Percentiles rank a stretch among this genome's conserved stretches.
phyloP scores from a whole-genome alignment of 306 rosid species.

The Castanopsis chinensis region DNA sequence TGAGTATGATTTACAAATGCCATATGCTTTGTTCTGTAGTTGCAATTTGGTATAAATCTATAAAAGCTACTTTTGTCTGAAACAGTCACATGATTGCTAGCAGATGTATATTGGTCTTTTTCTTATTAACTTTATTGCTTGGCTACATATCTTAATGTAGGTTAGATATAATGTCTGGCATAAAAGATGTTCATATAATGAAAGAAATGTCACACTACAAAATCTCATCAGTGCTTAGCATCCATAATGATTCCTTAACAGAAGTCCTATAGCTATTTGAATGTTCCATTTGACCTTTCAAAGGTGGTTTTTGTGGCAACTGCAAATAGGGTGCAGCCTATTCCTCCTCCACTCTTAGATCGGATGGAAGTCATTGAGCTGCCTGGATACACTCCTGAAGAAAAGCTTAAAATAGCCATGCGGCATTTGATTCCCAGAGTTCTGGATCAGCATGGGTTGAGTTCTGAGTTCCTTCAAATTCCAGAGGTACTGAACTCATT shows the following conservation, averaged over 20 bases:
- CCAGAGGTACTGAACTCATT: conserved; percentile 68
- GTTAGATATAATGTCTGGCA: conserved; percentile 1
- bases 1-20: not conserved
- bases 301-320: conserved; percentile 93
- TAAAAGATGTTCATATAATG: not conserved
- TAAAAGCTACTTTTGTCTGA: not conserved
- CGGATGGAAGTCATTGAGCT: conserved; percentile 99
- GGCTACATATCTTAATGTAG: not conserved
- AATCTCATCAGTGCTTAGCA: not conserved
- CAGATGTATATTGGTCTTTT: not conserved
- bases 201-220: not conserved
- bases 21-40: not conserved
- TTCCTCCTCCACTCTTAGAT: conserved; percentile 92
- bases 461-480: conserved; percentile 79
- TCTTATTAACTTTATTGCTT: not conserved
- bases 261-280: conserved; percentile 71
- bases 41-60: not conserved
- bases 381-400: conserved; percentile 97
- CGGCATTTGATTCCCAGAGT: conserved; percentile 91
- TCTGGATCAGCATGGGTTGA: conserved; percentile 92
- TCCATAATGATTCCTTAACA: conserved; percentile 53
- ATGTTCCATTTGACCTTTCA: conserved; percentile 97
- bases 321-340: conserved; percentile 88
- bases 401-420: conserved; percentile 92
- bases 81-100: conserved; percentile 15